Conservation (phyloP, 441 rosid genomes). For the Corymbia citriodora region DNA sequence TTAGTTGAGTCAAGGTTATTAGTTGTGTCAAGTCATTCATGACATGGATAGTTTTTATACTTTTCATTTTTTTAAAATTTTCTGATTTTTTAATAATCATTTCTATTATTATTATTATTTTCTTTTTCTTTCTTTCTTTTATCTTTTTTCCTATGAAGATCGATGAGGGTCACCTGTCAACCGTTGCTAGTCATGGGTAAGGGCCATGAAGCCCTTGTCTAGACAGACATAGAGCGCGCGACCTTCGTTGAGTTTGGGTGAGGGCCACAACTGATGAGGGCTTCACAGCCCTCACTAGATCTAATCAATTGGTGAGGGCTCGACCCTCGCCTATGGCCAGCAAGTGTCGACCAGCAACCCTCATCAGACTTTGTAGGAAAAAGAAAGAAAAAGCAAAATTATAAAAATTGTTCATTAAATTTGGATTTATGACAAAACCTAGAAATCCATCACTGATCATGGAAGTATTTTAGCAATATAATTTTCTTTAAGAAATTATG, state of each 20-base stretch:
- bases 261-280: background rate
- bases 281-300: background rate
- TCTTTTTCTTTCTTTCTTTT: background rate
- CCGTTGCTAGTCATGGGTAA: background rate
- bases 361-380: background rate
- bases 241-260: background rate
- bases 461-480: background rate
- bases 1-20: background rate
- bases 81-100: background rate
- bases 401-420: no score
- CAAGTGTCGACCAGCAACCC: no score
- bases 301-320: background rate
- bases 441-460: background rate
- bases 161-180: rapidly evolving
- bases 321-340: rapidly evolving
- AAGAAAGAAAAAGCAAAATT: no score
- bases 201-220: background rate
- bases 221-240: background rate
- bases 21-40: background rate
- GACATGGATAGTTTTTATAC: background rate
- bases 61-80: background rate
- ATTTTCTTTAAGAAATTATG: no score
- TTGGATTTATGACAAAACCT: background rate
- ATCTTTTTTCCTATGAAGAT: background rate
- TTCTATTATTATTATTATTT: background rate